Evolutionary conservation across 2,329 filamentous ascomycete genomes (phyloP).

Genomic region (Penicillium sp.): DNA sequence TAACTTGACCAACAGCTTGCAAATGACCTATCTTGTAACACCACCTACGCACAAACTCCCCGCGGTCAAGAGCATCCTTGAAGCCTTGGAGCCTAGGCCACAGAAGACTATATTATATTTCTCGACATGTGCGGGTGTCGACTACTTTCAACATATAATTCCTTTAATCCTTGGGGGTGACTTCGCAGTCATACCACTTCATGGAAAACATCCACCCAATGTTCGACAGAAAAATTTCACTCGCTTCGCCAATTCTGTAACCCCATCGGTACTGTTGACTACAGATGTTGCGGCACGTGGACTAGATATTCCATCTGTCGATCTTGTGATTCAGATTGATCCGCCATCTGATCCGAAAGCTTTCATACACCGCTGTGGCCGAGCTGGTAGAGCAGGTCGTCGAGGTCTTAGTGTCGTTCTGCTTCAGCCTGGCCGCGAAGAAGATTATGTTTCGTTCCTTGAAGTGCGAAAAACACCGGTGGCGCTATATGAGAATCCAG

Average conservation of each 20-base stretch:
- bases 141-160: slow-evolving; percentile 84
- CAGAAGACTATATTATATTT: slow-evolving; percentile 88
- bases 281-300: slow-evolving; percentile 90
- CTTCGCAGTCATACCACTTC: slow-evolving; percentile 74
- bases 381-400: slow-evolving; percentile 60
- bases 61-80: slow-evolving; percentile 66
- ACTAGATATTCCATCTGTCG: slow-evolving; percentile 86
- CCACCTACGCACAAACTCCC: slow-evolving; percentile 78
- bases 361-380: slow-evolving; percentile 63
- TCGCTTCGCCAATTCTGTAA: slow-evolving; percentile 69
- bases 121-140: slow-evolving; percentile 89
- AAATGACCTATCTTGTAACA: slow-evolving; percentile 78
- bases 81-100: slow-evolving; percentile 66
- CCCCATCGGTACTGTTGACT: slow-evolving; percentile 78
- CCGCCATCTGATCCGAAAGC: slow-evolving; percentile 84
- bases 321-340: slow-evolving; percentile 86
- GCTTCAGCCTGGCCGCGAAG: slow-evolving; percentile 77
- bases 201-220: slow-evolving; percentile 86
- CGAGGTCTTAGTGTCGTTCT: slow-evolving; percentile 82
- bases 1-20: slow-evolving; percentile 52
- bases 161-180: slow-evolving; percentile 63
- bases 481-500: slow-evolving; percentile 55
- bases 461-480: slow-evolving; percentile 85
- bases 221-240: slow-evolving; percentile 85
- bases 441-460: slow-evolving; percentile 85